Percentiles rank a stretch among this genome's conserved stretches.
Evolutionary conservation across 208 protist genomes (phyloP).

Genomic region (Phytomonas serpens): DNA sequence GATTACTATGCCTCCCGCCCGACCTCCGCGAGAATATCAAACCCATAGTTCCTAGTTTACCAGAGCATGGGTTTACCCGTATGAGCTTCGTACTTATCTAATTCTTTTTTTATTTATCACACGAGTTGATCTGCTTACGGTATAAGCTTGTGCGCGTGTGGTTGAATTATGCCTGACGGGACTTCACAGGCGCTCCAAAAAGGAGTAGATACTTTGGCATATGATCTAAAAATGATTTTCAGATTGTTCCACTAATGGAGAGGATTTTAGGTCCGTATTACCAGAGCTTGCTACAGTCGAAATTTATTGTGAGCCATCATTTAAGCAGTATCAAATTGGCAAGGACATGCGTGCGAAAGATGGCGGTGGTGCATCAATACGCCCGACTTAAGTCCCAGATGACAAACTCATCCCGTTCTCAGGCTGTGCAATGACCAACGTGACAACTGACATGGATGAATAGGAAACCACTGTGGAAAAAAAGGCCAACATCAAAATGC

Average conservation of each 20-base stretch:
- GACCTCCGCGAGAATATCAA: neutral
- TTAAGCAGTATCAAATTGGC: conserved; percentile 8
- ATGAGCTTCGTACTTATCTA: neutral
- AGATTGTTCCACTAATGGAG: neutral
- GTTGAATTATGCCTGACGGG: neutral
- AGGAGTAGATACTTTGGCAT: neutral
- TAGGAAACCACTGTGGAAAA: neutral
- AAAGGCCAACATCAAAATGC: neutral
- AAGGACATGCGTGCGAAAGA: neutral
- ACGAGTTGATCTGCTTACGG: neutral
- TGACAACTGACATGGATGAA: conserved; percentile 6
- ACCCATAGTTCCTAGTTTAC: neutral
- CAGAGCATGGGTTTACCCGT: neutral
- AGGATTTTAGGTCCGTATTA: neutral
- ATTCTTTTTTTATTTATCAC: neutral
- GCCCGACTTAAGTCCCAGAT: neutral
- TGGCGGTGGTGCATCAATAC: neutral
- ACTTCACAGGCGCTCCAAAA: neutral
- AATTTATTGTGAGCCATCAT: neutral
- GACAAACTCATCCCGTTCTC: neutral
- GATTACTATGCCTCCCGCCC: neutral
- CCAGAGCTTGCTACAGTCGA: neutral
- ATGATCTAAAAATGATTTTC: neutral
- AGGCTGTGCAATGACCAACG: neutral
- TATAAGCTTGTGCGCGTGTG: neutral